Conservation (phyloP, 2,329 filamentous ascomycete species). For the Ceratocystis colombiana region DNA sequence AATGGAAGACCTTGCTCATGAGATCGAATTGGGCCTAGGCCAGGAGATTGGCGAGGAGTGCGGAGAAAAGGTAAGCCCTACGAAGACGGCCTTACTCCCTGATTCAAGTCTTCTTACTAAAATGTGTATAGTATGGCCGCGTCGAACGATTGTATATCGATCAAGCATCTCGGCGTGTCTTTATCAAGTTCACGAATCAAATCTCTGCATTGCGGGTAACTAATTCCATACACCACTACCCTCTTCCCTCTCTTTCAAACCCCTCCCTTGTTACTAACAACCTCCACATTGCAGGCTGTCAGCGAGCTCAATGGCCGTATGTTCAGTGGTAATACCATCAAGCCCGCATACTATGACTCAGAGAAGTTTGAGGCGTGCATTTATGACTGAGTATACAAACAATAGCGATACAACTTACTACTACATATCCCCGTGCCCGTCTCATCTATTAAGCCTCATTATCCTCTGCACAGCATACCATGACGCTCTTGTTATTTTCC, state of each 20-base stretch:
- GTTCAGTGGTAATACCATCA: conserved; percentile 78
- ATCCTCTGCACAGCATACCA: conserved; percentile 17
- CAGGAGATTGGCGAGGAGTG: conserved; percentile 97
- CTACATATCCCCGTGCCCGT: background rate
- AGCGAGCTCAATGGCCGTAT: conserved; percentile 78
- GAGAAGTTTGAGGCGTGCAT: conserved; percentile 70
- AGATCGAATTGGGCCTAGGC: conserved; percentile 64
- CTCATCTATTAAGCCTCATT: background rate
- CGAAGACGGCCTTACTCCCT: background rate
- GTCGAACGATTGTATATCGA: conserved; percentile 73
- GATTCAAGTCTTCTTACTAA: conserved; percentile 9
- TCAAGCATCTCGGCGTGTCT: conserved; percentile 57
- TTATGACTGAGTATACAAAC: conserved; percentile 33
- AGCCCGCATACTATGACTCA: conserved; percentile 69
- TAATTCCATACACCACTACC: conserved; percentile 33
- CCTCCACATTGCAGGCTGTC: conserved; percentile 53
- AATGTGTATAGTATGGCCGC: conserved; percentile 55
- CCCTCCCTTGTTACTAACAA: background rate
- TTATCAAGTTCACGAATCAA: conserved; percentile 83
- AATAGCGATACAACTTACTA: background rate
- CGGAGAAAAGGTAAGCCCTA: conserved; percentile 54
- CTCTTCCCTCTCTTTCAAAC: background rate
- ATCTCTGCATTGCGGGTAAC: conserved; percentile 74
- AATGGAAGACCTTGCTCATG: conserved; percentile 63
- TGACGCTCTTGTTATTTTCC: conserved; percentile 33